Base-by-base conservation (phyloP, 1,284 basidiomycete genomes). In the Phellinidium pouzarii region DNA sequence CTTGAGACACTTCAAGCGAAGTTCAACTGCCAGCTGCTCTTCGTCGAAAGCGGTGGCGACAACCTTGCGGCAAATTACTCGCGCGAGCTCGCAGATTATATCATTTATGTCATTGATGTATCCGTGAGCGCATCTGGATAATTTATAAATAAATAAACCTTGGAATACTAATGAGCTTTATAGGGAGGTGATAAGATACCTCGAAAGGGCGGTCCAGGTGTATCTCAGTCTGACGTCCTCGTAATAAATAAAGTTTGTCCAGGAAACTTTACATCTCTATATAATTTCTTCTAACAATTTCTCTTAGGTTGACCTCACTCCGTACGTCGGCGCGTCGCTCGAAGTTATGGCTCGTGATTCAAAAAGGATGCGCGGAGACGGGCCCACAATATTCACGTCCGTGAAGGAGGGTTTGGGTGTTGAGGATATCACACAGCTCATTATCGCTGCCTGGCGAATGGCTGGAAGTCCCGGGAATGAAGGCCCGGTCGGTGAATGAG, bases 181-280 rank as follows among this genome's bases (percentile, higher is more conserved):
- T 58, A 88, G 73, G 95, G 95, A 23, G 95, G 95, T 0, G 96
- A 99, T 72, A 99, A 99, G 71, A 95, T 99, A 58, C 95, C 95
- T 8, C 78, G 95, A 27, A 99, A 99, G 73, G 95, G 96, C 4
- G 95, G 95, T 1, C 95, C 95, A 1, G 95, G 95, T 11, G 95
- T 97, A 61, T 93, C 91, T 1, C 89, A 95, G 66, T 94, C 92
- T 2, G 95, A 99, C 71, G 74, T 99, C 29, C 73, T 99, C 47
- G 84, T 99, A 23, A 83, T 99, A 63, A 99, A 99, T 77, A 97
- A 97, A 78, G 92, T 86, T 44, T 29, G 34, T 41, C 47, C 38
- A 41, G 53, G 44, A 25, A 27, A 31, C 19, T 7, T 48, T 22
- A 19, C 25, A 40, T 38, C n/a, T 37, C 40, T 12, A 44, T 22